Evolutionary conservation across 257 asterid species (phyloP).

Genomic region (Solanum neorickii): DNA sequence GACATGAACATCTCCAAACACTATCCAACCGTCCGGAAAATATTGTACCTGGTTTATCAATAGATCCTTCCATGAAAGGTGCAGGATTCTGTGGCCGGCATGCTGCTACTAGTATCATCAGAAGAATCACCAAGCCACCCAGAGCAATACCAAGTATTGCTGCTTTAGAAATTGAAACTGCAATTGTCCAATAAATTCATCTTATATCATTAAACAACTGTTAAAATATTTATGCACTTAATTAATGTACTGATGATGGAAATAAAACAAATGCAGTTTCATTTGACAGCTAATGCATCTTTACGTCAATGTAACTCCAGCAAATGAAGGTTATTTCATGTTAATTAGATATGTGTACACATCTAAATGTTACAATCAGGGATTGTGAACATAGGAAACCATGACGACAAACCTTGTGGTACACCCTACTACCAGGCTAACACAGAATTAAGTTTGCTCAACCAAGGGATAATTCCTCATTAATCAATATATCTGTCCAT

Average conservation of each 20-base stretch:
- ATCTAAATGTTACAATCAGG: not conserved
- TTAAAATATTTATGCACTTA: not conserved
- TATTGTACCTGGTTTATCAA: constrained; percentile 67
- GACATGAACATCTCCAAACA: not conserved
- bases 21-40: not conserved
- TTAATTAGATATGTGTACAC: not conserved
- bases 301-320: not conserved
- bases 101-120: constrained; percentile 74
- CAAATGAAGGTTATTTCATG: not conserved
- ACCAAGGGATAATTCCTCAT: not conserved
- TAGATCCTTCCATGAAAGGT: constrained; percentile 48
- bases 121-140: constrained; percentile 72
- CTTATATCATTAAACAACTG: not conserved
- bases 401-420: not conserved
- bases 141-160: constrained; percentile 94
- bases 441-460: not conserved
- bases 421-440: not conserved
- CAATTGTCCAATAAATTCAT: not conserved
- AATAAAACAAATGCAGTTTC: not conserved
- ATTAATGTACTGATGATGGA: not conserved
- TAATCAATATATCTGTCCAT: not conserved
- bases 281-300: not conserved
- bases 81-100: constrained; percentile 59
- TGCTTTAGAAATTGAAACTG: constrained; percentile 76
- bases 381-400: not conserved